phyloP scores from a whole-genome alignment of 768 basidiomycete species.

The Mycena filopes region DNA sequence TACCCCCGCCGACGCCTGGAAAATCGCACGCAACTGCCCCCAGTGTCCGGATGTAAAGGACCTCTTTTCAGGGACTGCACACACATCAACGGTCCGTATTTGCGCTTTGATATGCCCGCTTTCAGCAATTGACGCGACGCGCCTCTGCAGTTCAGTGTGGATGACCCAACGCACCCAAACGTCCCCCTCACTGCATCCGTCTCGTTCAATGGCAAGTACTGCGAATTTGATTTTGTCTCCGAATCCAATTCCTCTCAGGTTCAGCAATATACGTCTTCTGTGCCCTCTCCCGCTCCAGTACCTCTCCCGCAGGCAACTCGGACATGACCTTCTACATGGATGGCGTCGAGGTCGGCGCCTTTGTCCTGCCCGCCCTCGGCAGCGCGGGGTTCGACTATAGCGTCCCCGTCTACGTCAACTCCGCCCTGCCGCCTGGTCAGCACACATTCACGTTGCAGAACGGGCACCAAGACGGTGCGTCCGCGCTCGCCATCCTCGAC shows the following conservation, averaged over 20 bases:
- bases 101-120: background rate
- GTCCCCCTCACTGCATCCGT: conserved; percentile 41
- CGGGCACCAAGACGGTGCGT: conserved; percentile 35
- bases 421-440: conserved; percentile 33
- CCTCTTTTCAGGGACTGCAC: conserved; percentile 46
- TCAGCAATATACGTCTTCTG: conserved; percentile 58
- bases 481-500: conserved; percentile 48
- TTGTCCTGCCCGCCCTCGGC: conserved; percentile 32
- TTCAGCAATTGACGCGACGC: conserved; percentile 15
- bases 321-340: conserved; percentile 51
- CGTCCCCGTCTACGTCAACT: conserved; percentile 43
- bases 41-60: conserved; percentile 36
- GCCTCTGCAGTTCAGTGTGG: conserved; percentile 27
- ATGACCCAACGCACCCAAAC: conserved; percentile 30
- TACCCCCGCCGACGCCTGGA: conserved; percentile 47
- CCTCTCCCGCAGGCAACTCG: conserved; percentile 39
- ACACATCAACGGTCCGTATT: conserved; percentile 41
- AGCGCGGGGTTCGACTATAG: conserved; percentile 38
- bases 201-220: conserved; percentile 47
- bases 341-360: conserved; percentile 40
- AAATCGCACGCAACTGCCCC: conserved; percentile 37
- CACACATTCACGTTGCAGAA: conserved; percentile 45
- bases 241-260: conserved; percentile 39
- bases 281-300: conserved; percentile 41
- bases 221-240: background rate